Evolutionary conservation across 2,329 filamentous ascomycete genomes (phyloP).

Genomic region (Aspergillus ustus): DNA sequence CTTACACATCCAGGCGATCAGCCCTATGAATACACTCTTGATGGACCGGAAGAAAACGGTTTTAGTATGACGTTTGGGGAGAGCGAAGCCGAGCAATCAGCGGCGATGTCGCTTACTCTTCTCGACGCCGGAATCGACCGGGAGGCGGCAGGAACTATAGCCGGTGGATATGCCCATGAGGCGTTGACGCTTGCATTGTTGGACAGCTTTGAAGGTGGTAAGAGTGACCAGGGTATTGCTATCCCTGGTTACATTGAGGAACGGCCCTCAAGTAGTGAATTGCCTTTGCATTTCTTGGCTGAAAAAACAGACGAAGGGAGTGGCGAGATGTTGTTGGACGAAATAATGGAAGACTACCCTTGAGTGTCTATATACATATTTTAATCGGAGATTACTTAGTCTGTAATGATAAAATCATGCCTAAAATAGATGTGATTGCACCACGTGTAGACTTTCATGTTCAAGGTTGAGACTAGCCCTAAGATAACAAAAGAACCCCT

Average conservation of each 20-base stretch:
- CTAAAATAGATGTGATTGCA: not conserved
- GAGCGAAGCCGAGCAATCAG: not conserved
- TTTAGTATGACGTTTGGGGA: conserved; percentile 14
- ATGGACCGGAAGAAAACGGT: not conserved
- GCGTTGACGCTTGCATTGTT: not conserved
- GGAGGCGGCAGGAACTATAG: not conserved
- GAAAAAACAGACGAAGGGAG: not conserved
- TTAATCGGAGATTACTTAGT: not conserved
- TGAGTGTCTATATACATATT: not conserved
- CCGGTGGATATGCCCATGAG: not conserved
- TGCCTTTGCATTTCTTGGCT: not conserved
- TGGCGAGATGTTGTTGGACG: not conserved
- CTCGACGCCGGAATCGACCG: not conserved
- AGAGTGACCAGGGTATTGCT: not conserved
- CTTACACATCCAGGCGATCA: conserved; percentile 12
- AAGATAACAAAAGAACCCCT: not conserved
- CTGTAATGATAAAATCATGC: not conserved
- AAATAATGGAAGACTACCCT: not conserved
- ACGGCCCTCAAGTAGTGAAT: not conserved
- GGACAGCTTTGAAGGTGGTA: not conserved
- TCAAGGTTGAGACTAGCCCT: not conserved
- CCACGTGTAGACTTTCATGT: not conserved
- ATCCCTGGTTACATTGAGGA: not conserved
- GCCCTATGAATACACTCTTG: not conserved
- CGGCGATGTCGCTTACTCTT: too few species aligned